These are phyloP conservation scores for Neurospora tetraspora DNA, from an alignment of 495 filamentous ascomycete genomes.

Conservation along the genomic window DNA sequence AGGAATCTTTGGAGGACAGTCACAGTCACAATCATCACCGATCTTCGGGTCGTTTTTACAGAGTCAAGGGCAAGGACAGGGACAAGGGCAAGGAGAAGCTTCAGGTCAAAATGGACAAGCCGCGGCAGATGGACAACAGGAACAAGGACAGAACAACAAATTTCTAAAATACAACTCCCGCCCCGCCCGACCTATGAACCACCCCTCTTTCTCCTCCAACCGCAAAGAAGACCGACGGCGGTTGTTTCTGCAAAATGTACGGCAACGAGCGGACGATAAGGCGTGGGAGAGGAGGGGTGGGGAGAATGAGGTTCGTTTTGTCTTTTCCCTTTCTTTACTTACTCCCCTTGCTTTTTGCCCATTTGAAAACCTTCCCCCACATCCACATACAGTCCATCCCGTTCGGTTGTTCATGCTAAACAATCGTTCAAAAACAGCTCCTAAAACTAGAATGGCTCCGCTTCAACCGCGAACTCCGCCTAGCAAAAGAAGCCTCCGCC, in stretches of 20 bases:
- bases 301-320: slow-evolving; percentile 60
- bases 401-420: slow-evolving; percentile 5
- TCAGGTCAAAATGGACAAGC: slow-evolving; percentile 9
- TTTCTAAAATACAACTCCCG: not conserved
- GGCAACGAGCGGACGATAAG: slow-evolving; percentile 56
- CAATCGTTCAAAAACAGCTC: slow-evolving; percentile 19
- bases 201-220: not conserved
- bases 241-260: slow-evolving; percentile 70
- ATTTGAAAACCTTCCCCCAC: not conserved
- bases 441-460: slow-evolving; percentile 38
- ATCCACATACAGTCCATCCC: not conserved
- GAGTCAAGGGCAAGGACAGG: not conserved
- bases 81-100: slow-evolving; percentile 8
- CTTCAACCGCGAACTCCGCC: slow-evolving; percentile 27
- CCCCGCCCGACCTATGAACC: not conserved
- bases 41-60: not conserved
- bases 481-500: slow-evolving; percentile 31
- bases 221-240: slow-evolving; percentile 41
- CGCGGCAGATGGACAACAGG: slow-evolving; percentile 14
- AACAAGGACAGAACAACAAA: slow-evolving; percentile 14
- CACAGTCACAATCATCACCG: slow-evolving; percentile 9
- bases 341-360: too few relatives aligned
- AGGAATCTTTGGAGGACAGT: not conserved
- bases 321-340: not conserved
- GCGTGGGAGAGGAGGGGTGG: slow-evolving; percentile 55